Percentiles rank a stretch among this genome's conserved stretches.
Conservation (phyloP, 306 rosid species). For the Fragaria iinumae region DNA sequence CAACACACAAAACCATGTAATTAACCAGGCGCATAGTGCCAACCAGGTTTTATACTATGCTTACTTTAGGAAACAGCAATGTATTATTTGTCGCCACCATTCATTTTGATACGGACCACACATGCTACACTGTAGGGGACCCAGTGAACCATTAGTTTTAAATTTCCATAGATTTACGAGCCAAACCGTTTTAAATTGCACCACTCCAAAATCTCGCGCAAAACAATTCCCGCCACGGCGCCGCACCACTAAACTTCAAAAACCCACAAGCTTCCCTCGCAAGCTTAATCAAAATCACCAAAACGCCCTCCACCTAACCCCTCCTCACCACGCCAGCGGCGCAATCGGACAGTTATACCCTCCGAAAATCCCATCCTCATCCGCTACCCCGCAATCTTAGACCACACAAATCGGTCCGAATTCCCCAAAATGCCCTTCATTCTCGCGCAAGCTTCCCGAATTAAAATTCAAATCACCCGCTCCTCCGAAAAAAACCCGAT, state of each 20-base stretch:
- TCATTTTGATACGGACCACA: not conserved
- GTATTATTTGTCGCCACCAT: not conserved
- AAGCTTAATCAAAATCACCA: slow-evolving; percentile 9
- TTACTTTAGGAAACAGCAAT: not conserved
- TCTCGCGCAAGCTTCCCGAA: slow-evolving; percentile 48
- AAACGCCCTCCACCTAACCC: not conserved
- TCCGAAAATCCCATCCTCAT: not conserved
- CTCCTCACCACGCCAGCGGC: no score
- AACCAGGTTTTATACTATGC: not conserved
- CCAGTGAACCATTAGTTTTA: not conserved
- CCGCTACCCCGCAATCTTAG: not conserved
- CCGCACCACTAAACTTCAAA: not conserved
- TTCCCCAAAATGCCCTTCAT: slow-evolving; percentile 28
- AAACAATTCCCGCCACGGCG: slow-evolving; percentile 18
- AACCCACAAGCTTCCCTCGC: slow-evolving; percentile 34
- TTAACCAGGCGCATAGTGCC: not conserved
- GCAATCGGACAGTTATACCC: not conserved
- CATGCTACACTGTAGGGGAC: not conserved
- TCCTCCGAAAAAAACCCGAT: not conserved
- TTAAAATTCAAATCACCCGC: slow-evolving; percentile 50
- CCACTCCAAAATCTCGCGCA: slow-evolving; percentile 1
- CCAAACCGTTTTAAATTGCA: not conserved
- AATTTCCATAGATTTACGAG: not conserved
- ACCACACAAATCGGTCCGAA: not conserved
- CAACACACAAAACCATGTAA: not conserved